phyloP scores from a whole-genome alignment of 2,329 filamentous ascomycete genomes.

The Aspergillus ibericus region DNA sequence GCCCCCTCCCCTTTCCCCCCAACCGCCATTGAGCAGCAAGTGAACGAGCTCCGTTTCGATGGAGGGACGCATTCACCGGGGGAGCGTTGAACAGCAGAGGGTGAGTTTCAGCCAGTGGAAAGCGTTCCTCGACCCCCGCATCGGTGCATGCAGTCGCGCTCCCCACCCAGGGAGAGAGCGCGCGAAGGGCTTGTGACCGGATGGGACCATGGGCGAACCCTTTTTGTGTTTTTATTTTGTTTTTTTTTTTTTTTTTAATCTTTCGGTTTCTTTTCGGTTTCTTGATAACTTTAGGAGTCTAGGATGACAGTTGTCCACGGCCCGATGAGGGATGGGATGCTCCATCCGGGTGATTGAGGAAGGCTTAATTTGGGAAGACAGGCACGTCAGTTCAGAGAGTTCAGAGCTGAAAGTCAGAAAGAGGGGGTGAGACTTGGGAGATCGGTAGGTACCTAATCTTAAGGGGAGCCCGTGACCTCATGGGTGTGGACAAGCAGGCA shows the following conservation, averaged over 20 bases:
- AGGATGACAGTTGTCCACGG: conserved; percentile 9
- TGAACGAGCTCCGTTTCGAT: background rate
- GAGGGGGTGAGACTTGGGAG: background rate
- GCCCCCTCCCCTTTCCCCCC: no score
- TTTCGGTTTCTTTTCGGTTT: no score
- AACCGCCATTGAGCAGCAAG: background rate
- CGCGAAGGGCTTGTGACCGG: conserved; percentile 16
- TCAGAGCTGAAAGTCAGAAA: no score
- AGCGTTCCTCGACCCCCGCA: conserved; percentile 29
- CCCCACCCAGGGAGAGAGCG: conserved; percentile 5
- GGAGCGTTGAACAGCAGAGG: conserved; percentile 12
- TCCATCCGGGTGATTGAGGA: background rate
- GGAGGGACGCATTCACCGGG: conserved; percentile 1
- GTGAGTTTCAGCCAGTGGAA: conserved; percentile 25
- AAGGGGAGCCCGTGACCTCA: background rate
- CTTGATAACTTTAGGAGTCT: background rate
- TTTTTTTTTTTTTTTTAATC: no score
- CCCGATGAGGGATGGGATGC: background rate
- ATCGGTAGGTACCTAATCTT: background rate
- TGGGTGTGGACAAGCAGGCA: background rate
- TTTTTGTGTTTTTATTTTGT: background rate
- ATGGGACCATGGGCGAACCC: conserved; percentile 6
- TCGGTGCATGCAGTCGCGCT: conserved; percentile 20
- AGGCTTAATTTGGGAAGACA: background rate
- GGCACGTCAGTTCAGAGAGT: background rate